Evolutionary conservation across 2,329 filamentous ascomycete species (phyloP).

Genomic region (Epichloe baconii): DNA sequence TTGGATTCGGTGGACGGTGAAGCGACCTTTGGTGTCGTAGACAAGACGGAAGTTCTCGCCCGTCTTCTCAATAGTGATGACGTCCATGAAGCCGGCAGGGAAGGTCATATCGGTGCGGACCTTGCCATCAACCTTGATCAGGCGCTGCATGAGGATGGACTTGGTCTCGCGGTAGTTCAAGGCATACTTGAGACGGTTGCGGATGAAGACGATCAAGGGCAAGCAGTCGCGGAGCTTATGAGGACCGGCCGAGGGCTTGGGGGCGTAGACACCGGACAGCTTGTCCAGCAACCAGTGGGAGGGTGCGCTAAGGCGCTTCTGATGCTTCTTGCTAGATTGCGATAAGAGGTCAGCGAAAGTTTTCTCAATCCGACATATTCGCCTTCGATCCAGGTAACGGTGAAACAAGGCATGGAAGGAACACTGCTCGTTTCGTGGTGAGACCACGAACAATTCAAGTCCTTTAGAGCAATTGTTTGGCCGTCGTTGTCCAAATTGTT

Average conservation of each 20-base stretch:
- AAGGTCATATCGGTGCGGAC: constrained; percentile 97
- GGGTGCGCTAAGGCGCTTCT: constrained; percentile 98
- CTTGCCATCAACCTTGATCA: constrained; percentile 99
- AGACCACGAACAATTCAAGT: not conserved
- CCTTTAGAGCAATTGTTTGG: too few relatives aligned
- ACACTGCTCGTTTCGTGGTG: too few relatives aligned
- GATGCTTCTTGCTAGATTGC: constrained; percentile 83
- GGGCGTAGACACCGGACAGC: constrained; percentile 80
- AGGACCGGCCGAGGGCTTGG: constrained; percentile 65
- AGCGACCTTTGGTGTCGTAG: constrained; percentile 99
- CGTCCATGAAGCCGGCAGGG: constrained; percentile 98
- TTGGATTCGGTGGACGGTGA: constrained; percentile 99
- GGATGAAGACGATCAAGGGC: constrained; percentile 97
- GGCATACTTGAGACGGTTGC: constrained; percentile 96
- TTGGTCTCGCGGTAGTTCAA: constrained; percentile 97
- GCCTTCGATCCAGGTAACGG: too few relatives aligned
- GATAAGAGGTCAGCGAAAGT: constrained; percentile 1
- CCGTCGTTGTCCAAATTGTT: not conserved
- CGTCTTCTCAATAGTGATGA: constrained; percentile 98
- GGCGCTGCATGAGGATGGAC: constrained; percentile 97
- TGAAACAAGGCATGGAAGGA: too few relatives aligned
- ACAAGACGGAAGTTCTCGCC: constrained; percentile 99
- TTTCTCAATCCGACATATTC: not conserved
- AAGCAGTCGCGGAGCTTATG: constrained; percentile 99
- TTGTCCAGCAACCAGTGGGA: constrained; percentile 99